phyloP scores from a whole-genome alignment of 805 yeast species.

The Myxozyma nipponensis region DNA sequence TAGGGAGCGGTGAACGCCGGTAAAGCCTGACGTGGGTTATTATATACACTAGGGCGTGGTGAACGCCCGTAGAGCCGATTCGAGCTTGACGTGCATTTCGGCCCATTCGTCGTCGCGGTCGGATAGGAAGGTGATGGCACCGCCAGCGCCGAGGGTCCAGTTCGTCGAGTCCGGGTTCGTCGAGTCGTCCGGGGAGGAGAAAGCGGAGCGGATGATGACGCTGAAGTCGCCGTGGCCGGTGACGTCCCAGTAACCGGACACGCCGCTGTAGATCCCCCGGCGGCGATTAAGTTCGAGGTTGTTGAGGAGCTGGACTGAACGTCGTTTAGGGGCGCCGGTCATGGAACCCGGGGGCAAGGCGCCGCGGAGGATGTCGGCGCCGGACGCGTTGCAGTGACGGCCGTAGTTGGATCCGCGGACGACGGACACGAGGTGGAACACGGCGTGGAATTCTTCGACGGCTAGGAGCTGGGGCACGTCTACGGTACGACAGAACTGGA shows the following conservation, averaged over 20 bases:
- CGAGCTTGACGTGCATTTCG: slow-evolving; percentile 78
- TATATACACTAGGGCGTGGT: slow-evolving; percentile 1
- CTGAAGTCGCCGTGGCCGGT: slow-evolving; percentile 93
- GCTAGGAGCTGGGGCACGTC: slow-evolving; percentile 75
- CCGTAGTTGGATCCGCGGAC: slow-evolving; percentile 39
- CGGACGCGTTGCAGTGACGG: slow-evolving; percentile 44
- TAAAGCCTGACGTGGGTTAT: no score
- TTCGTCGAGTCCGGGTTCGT: slow-evolving; percentile 34
- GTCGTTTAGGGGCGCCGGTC: slow-evolving; percentile 98
- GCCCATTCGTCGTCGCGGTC: slow-evolving; percentile 83
- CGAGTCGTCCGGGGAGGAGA: slow-evolving; percentile 54
- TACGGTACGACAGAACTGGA: slow-evolving; percentile 61
- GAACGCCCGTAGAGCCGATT: slow-evolving; percentile 75
- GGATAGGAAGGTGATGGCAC: slow-evolving; percentile 90
- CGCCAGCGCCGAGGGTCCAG: slow-evolving; percentile 97
- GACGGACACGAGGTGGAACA: slow-evolving; percentile 87
- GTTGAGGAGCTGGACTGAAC: slow-evolving; percentile 81
- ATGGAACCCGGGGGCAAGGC: slow-evolving; percentile 97
- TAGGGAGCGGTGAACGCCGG: not conserved
- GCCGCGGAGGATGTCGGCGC: slow-evolving; percentile 71
- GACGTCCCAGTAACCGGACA: slow-evolving; percentile 90
- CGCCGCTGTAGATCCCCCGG: slow-evolving; percentile 91
- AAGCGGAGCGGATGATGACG: slow-evolving; percentile 83
- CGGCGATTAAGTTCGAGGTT: slow-evolving; percentile 46
- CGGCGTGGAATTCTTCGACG: slow-evolving; percentile 89